These are phyloP conservation scores for Dichotomocladium elegans DNA, from an alignment of 371 early-diverging fungal species.

Conservation along the genomic window DNA sequence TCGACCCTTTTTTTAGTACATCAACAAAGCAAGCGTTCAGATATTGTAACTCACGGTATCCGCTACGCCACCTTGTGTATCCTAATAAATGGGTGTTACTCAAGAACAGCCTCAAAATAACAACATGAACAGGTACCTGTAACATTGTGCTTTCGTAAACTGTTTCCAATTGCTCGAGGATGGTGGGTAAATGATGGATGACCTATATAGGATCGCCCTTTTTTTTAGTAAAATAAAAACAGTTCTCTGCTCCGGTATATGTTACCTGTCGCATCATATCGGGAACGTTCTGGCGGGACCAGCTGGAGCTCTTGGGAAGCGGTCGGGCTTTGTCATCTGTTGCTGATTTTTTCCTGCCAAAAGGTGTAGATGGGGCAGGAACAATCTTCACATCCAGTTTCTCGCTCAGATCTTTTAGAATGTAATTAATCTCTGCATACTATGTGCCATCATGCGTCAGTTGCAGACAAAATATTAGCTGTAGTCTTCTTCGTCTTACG, in stretches of 20 bases:
- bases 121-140: conserved; percentile 10
- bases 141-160: conserved; percentile 24
- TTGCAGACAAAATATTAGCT: too few relatives aligned
- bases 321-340: conserved; percentile 8
- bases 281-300: conserved; percentile 30
- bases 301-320: conserved; percentile 17
- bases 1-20: background rate
- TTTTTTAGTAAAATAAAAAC: background rate
- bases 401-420: conserved; percentile 48
- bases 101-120: too few relatives aligned
- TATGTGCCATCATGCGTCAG: conserved; percentile 2
- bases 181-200: conserved; percentile 26
- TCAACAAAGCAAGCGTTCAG: background rate
- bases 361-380: conserved; percentile 17
- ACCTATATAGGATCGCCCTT: conserved; percentile 9
- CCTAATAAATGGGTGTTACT: too few relatives aligned
- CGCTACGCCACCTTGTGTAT: conserved; percentile 27
- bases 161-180: conserved; percentile 29
- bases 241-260: background rate
- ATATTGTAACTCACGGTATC: conserved; percentile 6
- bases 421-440: conserved; percentile 37
- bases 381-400: conserved; percentile 53
- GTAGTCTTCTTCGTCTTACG: conserved; percentile 7
- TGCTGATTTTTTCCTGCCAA: conserved; percentile 40
- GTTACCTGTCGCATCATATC: conserved; percentile 36